Percentiles rank a stretch among this genome's conserved stretches.
These are phyloP conservation scores for Globisporangium spinosum DNA, from an alignment of 352 stramenopile species.

Conservation along the genomic window DNA sequence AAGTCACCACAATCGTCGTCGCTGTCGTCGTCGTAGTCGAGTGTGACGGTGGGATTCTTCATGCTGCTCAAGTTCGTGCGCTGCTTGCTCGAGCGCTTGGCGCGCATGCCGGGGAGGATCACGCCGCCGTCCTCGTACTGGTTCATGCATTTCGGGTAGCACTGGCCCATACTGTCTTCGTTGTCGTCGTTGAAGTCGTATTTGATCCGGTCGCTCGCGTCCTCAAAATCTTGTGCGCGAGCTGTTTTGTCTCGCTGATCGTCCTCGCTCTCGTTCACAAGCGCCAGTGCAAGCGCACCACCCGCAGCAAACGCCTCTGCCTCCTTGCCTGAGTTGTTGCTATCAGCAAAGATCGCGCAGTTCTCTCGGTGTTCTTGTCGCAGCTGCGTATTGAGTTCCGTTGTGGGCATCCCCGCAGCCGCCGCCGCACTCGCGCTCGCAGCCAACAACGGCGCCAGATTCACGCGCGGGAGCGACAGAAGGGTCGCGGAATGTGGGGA, in stretches of 20 bases:
- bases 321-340: background rate
- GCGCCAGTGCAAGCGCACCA: background rate
- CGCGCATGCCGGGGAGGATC: slow-evolving; percentile 9
- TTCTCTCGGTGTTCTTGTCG: slow-evolving; percentile 3
- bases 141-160: slow-evolving; percentile 48
- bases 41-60: background rate
- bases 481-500: slow-evolving; percentile 9
- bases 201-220: background rate
- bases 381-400: background rate
- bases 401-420: slow-evolving; percentile 5
- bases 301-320: background rate
- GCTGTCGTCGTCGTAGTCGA: background rate
- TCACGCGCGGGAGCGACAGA: slow-evolving; percentile 16
- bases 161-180: slow-evolving; percentile 29
- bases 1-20: slow-evolving; percentile 4
- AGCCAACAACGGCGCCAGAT: slow-evolving; percentile 17
- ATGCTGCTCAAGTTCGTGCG: slow-evolving; percentile 5
- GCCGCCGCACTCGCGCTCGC: too few species aligned
- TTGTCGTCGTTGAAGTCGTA: background rate
- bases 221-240: slow-evolving; percentile 2
- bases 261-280: background rate
- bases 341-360: background rate
- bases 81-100: slow-evolving; percentile 10
- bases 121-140: slow-evolving; percentile 13
- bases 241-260: background rate